Base-by-base conservation (phyloP, 2,329 filamentous ascomycete genomes). In the Claviceps sp. region DNA sequence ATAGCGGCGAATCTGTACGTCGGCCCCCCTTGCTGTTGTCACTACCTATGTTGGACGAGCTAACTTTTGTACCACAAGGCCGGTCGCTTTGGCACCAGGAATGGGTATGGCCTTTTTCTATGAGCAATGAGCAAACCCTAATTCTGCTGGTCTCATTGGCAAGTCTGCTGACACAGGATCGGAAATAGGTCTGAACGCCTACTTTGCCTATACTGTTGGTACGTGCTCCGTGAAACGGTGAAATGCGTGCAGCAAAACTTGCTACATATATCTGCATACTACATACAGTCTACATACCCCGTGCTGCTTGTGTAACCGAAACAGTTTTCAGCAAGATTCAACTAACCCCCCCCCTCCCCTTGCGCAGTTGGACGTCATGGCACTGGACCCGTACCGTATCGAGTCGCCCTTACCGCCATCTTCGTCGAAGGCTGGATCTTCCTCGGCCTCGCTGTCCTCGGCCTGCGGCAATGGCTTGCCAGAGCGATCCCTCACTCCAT, bases 371-470 rank as follows among this genome's bases (percentile, higher is more conserved):
- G 88, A 3, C 80, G 74, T 61, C 83, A 90, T 63, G 88, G 88
- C 44, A 77, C 73, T 22, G 87, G 87, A 2, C 73, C 76, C 38
- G 82, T 94, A 8, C 80, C 86, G 1, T 95, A 87, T 63, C 66
- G 77, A 50, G 76, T 90, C 43, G 88, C 88, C 37, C 70, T 94
- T 39, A 93, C 88, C 4, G 88, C 88, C 50, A 88, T 93, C 57
- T 94, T 95, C 63, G 83, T 93, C 14, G 88, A 95, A 66, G 88
- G 88, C 39, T 86, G 86, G 65, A 82, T 94, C 55, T 95, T 95
- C 68, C 79, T 94, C 49, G 85, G 72, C 1, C 76, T 95, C 42
- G 88, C 88, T 1, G 64, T 94, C 38, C 74, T 90, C 50, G 88
- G 88, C 39, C 77, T 95, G 70, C 83, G 88, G 14, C 88, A 94